Evolutionary conservation across 2,329 filamentous ascomycete genomes (phyloP).

Genomic region (Pestalotiopsis sp.): DNA sequence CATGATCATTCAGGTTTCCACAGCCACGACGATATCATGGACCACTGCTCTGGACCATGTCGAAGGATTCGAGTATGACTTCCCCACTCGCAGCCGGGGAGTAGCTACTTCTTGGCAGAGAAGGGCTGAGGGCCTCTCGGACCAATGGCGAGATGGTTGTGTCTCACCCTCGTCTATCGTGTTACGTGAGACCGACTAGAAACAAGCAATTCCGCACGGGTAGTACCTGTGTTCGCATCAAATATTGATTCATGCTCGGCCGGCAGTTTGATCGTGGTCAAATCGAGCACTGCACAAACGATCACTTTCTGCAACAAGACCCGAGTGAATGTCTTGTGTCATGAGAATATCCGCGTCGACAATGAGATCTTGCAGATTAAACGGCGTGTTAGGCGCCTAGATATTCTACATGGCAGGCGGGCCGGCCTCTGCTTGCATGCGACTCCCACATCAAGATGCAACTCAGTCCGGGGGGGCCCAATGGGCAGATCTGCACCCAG

Average conservation of each 20-base stretch:
- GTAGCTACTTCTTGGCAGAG: not conserved
- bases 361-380: not conserved
- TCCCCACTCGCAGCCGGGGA: not conserved
- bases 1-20: not conserved
- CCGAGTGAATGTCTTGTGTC: not conserved
- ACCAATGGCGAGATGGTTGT: not conserved
- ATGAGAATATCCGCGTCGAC: not conserved
- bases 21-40: not conserved
- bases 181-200: not conserved
- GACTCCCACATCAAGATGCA: conserved; percentile 22
- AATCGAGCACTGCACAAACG: not conserved
- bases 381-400: conserved; percentile 11
- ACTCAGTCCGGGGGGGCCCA: conserved; percentile 19
- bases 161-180: not conserved
- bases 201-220: not conserved
- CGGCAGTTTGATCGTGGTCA: not conserved
- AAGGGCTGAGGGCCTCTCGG: not conserved
- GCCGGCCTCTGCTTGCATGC: conserved; percentile 17
- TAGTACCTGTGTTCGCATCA: not conserved
- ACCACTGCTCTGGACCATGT: not conserved
- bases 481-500: conserved; percentile 20
- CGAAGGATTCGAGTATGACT: not conserved
- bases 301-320: not conserved
- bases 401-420: conserved; percentile 17
- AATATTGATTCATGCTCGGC: not conserved